A percentile compares a stretch with the other conserved stretches of the same genome.
Conservation (phyloP, 495 filamentous ascomycete species). For the Neurospora sp. region DNA sequence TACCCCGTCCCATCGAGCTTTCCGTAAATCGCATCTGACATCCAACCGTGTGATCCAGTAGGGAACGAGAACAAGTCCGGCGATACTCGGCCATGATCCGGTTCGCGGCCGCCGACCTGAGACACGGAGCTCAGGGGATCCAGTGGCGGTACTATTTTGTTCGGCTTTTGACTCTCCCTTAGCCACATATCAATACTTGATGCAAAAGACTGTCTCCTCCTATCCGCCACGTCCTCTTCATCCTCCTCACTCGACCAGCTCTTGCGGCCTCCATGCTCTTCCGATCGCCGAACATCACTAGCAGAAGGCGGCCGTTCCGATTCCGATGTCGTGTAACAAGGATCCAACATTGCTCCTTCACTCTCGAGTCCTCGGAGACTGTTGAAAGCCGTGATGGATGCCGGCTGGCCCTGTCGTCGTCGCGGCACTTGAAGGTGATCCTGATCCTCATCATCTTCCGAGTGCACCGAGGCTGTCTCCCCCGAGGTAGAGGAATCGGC, state of each 20-base stretch:
- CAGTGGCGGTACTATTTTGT: constrained; percentile 3
- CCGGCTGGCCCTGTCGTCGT: constrained; percentile 6
- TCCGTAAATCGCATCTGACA: constrained; percentile 33
- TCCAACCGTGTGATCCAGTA: constrained; percentile 25
- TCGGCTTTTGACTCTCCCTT: constrained; percentile 30
- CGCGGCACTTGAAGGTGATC: neutral
- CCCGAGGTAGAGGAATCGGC: constrained; percentile 12
- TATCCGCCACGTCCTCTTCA: constrained; percentile 9
- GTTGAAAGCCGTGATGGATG: constrained; percentile 17
- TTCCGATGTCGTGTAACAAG: constrained; percentile 5
- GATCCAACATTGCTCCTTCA: constrained; percentile 1
- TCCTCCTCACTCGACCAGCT: constrained; percentile 27
- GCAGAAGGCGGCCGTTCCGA: constrained; percentile 22
- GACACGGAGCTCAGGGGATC: constrained; percentile 15
- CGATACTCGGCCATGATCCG: constrained; percentile 17
- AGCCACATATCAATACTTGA: constrained; percentile 35
- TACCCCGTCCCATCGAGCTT: constrained; percentile 26
- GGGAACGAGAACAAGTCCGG: constrained; percentile 41
- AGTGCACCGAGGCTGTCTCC: constrained; percentile 12
- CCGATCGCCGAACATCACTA: constrained; percentile 17
- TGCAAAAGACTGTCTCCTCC: constrained; percentile 12
- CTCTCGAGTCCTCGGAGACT: constrained; percentile 10
- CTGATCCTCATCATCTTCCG: neutral
- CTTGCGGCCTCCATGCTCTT: neutral
- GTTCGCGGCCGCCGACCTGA: constrained; percentile 10